Percentiles rank a stretch among this genome's conserved stretches.
These are phyloP conservation scores for Lipomyces starkeyi DNA, from an alignment of 805 yeast genomes.

Conservation along the genomic window DNA sequence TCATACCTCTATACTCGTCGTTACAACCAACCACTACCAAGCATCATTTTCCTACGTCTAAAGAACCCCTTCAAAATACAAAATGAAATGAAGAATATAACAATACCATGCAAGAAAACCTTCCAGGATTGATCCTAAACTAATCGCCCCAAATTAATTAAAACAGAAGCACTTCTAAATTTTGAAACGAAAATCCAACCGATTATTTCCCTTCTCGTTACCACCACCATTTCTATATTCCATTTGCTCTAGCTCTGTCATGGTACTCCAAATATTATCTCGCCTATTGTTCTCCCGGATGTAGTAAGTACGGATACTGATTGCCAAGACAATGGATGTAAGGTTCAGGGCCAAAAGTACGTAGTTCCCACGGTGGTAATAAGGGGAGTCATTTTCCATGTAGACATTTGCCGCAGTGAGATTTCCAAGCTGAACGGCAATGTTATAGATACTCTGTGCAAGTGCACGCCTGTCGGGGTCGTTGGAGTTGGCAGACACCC, in stretches of 20 bases:
- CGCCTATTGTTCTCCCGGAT: conserved; percentile 45
- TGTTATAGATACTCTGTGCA: conserved; percentile 67
- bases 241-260: conserved; percentile 57
- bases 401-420: conserved; percentile 65
- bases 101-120: too few relatives aligned
- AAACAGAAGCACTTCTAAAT: not conserved
- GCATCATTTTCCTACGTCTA: too few relatives aligned
- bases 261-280: conserved; percentile 57
- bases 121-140: too few relatives aligned
- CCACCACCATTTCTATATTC: conserved; percentile 54
- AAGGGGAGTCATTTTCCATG: conserved; percentile 61
- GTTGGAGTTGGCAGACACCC: conserved; percentile 68
- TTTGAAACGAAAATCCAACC: conserved; percentile 57
- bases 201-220: conserved; percentile 59
- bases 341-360: conserved; percentile 41
- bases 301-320: conserved; percentile 45
- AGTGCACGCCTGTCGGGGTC: conserved; percentile 67
- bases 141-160: not conserved
- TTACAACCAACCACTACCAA: too few relatives aligned
- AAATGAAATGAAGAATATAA: too few relatives aligned
- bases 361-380: conserved; percentile 62
- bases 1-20: too few relatives aligned
- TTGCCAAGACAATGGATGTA: conserved; percentile 42
- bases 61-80: too few relatives aligned
- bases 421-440: conserved; percentile 64